Percentiles rank a stretch among this genome's conserved stretches.
phyloP scores from a whole-genome alignment of 768 basidiomycete genomes.

The Amanita phalloides region DNA sequence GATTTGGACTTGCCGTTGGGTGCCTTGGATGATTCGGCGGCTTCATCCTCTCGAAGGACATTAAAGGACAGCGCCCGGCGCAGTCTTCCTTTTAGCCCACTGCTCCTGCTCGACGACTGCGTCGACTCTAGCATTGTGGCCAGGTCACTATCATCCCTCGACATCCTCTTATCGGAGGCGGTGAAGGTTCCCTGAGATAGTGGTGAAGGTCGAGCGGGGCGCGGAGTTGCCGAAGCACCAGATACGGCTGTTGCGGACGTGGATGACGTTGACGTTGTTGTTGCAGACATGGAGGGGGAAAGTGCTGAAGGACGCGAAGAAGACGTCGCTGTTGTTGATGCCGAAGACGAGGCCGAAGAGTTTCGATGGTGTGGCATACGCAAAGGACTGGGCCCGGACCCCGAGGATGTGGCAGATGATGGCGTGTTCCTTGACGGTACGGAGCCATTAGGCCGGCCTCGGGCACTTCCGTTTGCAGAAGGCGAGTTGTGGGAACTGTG shows the following conservation, averaged over 20 bases:
- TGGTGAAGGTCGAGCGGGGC: slow-evolving; percentile 50
- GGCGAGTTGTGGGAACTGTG: slow-evolving; percentile 29
- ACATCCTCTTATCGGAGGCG: slow-evolving; percentile 65
- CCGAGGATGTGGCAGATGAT: slow-evolving; percentile 12
- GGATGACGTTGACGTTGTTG: slow-evolving; percentile 22
- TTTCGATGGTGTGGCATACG: slow-evolving; percentile 32
- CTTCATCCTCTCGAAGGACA: slow-evolving; percentile 45
- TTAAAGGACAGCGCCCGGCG: slow-evolving; percentile 62
- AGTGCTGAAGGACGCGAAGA: slow-evolving; percentile 21
- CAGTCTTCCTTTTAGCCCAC: slow-evolving; percentile 69
- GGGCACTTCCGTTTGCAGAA: slow-evolving; percentile 22
- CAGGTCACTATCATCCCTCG: slow-evolving; percentile 65
- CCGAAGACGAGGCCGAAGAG: slow-evolving; percentile 37
- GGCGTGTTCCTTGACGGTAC: slow-evolving; percentile 6
- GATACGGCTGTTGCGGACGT: slow-evolving; percentile 19
- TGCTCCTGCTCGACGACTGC: slow-evolving; percentile 33
- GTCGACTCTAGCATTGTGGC: slow-evolving; percentile 39
- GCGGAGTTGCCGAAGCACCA: slow-evolving; percentile 20
- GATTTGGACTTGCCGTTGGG: slow-evolving; percentile 19
- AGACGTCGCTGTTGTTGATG: slow-evolving; percentile 24
- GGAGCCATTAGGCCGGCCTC: slow-evolving; percentile 16
- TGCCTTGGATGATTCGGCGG: slow-evolving; percentile 25
- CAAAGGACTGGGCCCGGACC: slow-evolving; percentile 15
- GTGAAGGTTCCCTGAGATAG: slow-evolving; percentile 56
- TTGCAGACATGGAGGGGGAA: slow-evolving; percentile 22